Evolutionary conservation across 805 yeast species (phyloP).

Genomic region (Yamadazyma akitaensis): DNA sequence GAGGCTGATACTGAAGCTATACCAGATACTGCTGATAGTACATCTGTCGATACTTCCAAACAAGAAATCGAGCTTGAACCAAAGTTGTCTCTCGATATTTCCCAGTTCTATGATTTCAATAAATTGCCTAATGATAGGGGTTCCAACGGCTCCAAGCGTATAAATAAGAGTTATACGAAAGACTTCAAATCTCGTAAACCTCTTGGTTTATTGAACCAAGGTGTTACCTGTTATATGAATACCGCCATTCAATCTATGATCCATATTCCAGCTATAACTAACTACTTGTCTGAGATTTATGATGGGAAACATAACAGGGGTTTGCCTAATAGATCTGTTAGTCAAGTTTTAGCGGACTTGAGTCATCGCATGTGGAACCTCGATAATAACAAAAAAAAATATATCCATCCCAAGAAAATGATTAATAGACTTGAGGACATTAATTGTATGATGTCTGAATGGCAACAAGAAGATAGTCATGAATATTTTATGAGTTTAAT

Average conservation of each 20-base stretch:
- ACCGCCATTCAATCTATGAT: constrained; percentile 89
- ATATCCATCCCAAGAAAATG: constrained; percentile 72
- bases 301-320: constrained; percentile 47
- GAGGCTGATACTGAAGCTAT: constrained; percentile 7
- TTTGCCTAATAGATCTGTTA: constrained; percentile 56
- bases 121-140: constrained; percentile 63
- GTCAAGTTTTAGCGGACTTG: constrained; percentile 65
- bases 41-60: constrained; percentile 19
- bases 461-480: constrained; percentile 98
- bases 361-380: constrained; percentile 65
- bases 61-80: constrained; percentile 22
- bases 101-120: constrained; percentile 51
- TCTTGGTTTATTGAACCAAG: constrained; percentile 79
- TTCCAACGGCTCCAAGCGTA: constrained; percentile 53
- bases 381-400: constrained; percentile 41
- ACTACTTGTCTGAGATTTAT: constrained; percentile 68
- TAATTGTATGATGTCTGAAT: constrained; percentile 93
- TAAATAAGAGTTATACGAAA: constrained; percentile 71
- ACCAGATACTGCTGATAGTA: constrained; percentile 6
- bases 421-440: constrained; percentile 73
- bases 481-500: constrained; percentile 93
- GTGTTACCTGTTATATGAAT: constrained; percentile 96
- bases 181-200: constrained; percentile 50
- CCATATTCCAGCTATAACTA: constrained; percentile 88
- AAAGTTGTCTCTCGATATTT: constrained; percentile 3